Percentiles rank a stretch among this genome's conserved stretches.
Conservation (phyloP, 2,329 filamentous ascomycete genomes). For the Fusarium coicis region DNA sequence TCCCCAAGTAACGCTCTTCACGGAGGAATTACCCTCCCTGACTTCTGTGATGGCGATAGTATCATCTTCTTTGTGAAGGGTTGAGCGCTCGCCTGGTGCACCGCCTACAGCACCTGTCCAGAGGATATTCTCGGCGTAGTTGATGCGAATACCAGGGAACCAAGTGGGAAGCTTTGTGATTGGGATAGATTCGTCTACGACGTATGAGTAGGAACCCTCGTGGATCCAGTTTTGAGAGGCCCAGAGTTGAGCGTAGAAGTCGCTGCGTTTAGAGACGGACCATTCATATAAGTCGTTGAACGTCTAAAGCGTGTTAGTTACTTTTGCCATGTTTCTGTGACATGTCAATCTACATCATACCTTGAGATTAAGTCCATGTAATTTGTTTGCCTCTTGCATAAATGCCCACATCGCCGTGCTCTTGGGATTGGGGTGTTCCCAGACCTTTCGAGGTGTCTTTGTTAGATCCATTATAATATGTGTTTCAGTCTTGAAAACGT, state of each 20-base stretch:
- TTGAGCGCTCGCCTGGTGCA: conserved; percentile 60
- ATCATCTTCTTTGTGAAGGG: conserved; percentile 73
- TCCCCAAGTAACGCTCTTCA: conserved; percentile 72
- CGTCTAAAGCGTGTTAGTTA: conserved; percentile 55
- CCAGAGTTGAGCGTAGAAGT: conserved; percentile 76
- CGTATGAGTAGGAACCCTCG: conserved; percentile 65
- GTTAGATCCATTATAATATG: conserved; percentile 45
- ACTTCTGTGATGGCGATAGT: conserved; percentile 79
- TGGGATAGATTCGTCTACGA: conserved; percentile 75
- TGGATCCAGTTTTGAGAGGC: conserved; percentile 70
- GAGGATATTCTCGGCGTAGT: conserved; percentile 84
- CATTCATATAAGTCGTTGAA: conserved; percentile 78
- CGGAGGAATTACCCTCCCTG: conserved; percentile 70
- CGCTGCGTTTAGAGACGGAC: conserved; percentile 69
- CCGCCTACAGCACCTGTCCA: conserved; percentile 61
- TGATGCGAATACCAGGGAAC: conserved; percentile 80
- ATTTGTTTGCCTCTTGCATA: conserved; percentile 72
- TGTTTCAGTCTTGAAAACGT: not conserved
- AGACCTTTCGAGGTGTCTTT: conserved; percentile 68
- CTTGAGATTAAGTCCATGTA: conserved; percentile 65
- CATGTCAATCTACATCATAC: conserved; percentile 50
- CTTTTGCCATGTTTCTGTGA: not conserved
- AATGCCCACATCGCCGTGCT: conserved; percentile 74
- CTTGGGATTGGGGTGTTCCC: conserved; percentile 72
- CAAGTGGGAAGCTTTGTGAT: conserved; percentile 80